Evolutionary conservation across 1,284 basidiomycete genomes (phyloP).

Genomic region (Heterobasidion irregulare): DNA sequence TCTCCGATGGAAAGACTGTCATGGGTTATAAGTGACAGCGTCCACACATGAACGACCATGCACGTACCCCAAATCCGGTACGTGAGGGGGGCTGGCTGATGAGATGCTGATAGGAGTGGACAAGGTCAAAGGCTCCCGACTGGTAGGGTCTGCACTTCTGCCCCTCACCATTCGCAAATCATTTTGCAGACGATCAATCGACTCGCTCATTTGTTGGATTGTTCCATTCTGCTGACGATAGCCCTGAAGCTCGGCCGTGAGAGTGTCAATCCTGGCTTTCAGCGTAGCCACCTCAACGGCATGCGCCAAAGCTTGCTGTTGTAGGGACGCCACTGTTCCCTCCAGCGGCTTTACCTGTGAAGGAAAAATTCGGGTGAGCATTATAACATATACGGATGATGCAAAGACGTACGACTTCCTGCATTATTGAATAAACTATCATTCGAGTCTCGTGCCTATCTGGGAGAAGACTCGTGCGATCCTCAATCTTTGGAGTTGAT

Average conservation of each 20-base stretch:
- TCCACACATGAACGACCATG: too few species aligned
- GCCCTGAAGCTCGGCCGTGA: constrained; percentile 8
- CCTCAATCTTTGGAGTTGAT: background rate
- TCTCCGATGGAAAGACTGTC: background rate
- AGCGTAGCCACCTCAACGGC: constrained; percentile 24
- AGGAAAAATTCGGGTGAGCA: background rate
- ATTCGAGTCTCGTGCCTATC: background rate
- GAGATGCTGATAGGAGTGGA: constrained; percentile 7
- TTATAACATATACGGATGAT: background rate
- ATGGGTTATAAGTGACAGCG: background rate
- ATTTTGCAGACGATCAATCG: constrained; percentile 8
- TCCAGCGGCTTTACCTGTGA: constrained; percentile 46
- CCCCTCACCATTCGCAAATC: constrained; percentile 6
- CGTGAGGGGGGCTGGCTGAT: constrained; percentile 3
- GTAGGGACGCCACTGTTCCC: constrained; percentile 33
- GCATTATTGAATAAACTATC: background rate
- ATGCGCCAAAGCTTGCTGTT: constrained; percentile 18
- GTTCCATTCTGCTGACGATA: constrained; percentile 9
- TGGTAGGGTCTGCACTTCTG: constrained; percentile 2
- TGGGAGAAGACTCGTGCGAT: background rate
- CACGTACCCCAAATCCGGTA: constrained; percentile 7
- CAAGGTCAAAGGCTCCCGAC: constrained; percentile 6
- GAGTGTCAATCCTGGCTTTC: constrained; percentile 7
- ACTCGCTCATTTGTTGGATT: constrained; percentile 7
- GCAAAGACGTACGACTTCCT: constrained; percentile 1